phyloP scores from a whole-genome alignment of 352 stramenopile species.

The Phytopythium aichiense region DNA sequence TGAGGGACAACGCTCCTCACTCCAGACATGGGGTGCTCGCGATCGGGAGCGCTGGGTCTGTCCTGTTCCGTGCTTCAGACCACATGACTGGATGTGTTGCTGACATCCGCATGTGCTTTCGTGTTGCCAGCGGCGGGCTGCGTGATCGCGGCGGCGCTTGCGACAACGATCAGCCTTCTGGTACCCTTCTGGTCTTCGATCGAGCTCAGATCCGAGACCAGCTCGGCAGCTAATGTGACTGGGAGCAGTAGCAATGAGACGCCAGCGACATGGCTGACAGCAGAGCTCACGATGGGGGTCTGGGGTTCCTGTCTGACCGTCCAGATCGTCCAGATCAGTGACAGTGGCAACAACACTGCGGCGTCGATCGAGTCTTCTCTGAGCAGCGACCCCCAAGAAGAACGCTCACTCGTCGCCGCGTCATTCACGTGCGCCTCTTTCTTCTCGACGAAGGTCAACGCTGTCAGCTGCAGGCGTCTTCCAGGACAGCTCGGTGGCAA shows the following conservation, averaged over 20 bases:
- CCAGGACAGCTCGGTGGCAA: not conserved
- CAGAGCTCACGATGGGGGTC: conserved; percentile 42
- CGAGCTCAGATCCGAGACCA: conserved; percentile 5
- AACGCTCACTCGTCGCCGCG: conserved; percentile 9
- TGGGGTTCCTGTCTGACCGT: conserved; percentile 55
- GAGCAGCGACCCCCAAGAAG: not conserved
- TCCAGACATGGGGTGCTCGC: conserved; percentile 40
- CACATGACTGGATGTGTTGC: not conserved
- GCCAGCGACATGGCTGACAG: conserved; percentile 13
- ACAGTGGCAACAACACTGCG: not conserved
- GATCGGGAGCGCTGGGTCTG: conserved; percentile 38
- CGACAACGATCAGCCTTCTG: conserved; percentile 35
- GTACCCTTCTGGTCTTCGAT: conserved; percentile 57
- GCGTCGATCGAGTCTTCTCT: not conserved
- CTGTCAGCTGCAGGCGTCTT: conserved; percentile 9
- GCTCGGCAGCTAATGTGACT: not conserved
- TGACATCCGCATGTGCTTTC: not conserved
- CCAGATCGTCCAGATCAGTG: conserved; percentile 15
- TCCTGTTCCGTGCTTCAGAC: not conserved
- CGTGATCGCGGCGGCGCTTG: conserved; percentile 23
- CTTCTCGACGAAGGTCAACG: conserved; percentile 27
- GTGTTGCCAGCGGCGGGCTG: conserved; percentile 25
- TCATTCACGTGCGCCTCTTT: conserved; percentile 39
- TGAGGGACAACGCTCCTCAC: not conserved
- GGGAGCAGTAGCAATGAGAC: not conserved